Conservation (phyloP, 768 basidiomycete species). For the Termitomyces sp. region DNA sequence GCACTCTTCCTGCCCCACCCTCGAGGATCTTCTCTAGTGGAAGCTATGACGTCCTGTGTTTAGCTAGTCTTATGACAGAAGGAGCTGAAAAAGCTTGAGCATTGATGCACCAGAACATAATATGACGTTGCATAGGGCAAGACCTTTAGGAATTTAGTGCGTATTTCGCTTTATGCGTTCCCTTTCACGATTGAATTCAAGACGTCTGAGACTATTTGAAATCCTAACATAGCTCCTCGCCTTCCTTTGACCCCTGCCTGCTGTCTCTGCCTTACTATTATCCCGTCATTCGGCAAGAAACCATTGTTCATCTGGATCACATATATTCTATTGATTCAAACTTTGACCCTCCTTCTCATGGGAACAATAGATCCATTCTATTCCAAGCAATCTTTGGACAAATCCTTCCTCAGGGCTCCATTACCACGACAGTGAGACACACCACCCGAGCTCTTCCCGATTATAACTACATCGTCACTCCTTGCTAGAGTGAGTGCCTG, state of each 20-base stretch:
- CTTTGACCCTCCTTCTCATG: constrained; percentile 5
- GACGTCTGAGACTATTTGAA: no score
- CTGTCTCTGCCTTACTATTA: constrained; percentile 4
- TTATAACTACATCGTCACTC: not conserved
- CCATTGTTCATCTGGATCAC: constrained; percentile 7
- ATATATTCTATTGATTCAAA: constrained; percentile 2
- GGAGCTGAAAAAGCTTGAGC: not conserved
- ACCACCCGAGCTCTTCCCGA: no score
- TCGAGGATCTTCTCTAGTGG: not conserved
- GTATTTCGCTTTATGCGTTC: not conserved
- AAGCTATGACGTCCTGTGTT: not conserved
- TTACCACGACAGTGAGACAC: constrained; percentile 9
- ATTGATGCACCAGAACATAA: not conserved
- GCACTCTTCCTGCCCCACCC: not conserved
- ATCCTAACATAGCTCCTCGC: not conserved
- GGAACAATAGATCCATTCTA: constrained; percentile 2
- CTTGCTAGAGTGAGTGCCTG: not conserved
- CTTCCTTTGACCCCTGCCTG: not conserved
- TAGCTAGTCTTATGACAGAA: not conserved
- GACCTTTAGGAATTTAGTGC: not conserved
- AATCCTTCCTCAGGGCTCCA: not conserved
- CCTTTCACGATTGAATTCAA: not conserved
- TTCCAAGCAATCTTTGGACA: constrained; percentile 6
- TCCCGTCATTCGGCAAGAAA: constrained; percentile 6
- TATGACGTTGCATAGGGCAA: not conserved